Evolutionary conservation across 768 basidiomycete species (phyloP).

Genomic region (Pisolithus microcarpus): DNA sequence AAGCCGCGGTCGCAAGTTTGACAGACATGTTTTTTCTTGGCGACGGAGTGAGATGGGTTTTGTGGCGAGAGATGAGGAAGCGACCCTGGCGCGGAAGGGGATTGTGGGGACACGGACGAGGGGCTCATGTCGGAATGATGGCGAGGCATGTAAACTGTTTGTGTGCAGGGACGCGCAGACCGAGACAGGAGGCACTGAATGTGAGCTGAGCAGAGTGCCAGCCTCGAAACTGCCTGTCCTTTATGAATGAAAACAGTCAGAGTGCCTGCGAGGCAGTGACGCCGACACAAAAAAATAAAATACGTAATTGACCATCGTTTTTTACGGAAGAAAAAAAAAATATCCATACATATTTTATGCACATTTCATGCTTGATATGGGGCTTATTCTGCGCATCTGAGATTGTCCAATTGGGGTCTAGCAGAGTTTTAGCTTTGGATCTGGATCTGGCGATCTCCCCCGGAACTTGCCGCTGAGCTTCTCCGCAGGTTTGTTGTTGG

Average conservation of each 20-base stretch:
- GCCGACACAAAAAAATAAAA: slow-evolving; percentile 14
- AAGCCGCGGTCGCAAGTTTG: slow-evolving; percentile 68
- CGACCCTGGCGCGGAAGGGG: slow-evolving; percentile 6
- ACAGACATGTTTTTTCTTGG: slow-evolving; percentile 52
- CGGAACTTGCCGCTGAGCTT: slow-evolving; percentile 20
- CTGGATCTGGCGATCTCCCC: slow-evolving; percentile 19
- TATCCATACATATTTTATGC: slow-evolving; percentile 9
- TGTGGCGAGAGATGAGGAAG: slow-evolving; percentile 4
- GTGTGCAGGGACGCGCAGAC: background rate
- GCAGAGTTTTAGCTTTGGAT: slow-evolving; percentile 28
- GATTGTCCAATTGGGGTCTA: slow-evolving; percentile 29
- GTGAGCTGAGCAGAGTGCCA: too few relatives aligned
- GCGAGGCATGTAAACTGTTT: slow-evolving; percentile 20
- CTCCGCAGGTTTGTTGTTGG: slow-evolving; percentile 17
- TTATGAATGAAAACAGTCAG: background rate
- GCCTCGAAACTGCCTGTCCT: too few relatives aligned
- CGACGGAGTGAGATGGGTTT: background rate
- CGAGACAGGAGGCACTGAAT: slow-evolving; percentile 6
- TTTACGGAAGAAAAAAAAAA: slow-evolving; percentile 17
- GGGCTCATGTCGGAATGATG: slow-evolving; percentile 24
- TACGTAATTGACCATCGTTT: slow-evolving; percentile 23
- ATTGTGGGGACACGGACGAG: slow-evolving; percentile 5
- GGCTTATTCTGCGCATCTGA: slow-evolving; percentile 18
- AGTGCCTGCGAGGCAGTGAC: slow-evolving; percentile 24
- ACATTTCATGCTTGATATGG: background rate